Conservation (phyloP, 2,329 filamentous ascomycete species). For the Elsinoe necatrix region DNA sequence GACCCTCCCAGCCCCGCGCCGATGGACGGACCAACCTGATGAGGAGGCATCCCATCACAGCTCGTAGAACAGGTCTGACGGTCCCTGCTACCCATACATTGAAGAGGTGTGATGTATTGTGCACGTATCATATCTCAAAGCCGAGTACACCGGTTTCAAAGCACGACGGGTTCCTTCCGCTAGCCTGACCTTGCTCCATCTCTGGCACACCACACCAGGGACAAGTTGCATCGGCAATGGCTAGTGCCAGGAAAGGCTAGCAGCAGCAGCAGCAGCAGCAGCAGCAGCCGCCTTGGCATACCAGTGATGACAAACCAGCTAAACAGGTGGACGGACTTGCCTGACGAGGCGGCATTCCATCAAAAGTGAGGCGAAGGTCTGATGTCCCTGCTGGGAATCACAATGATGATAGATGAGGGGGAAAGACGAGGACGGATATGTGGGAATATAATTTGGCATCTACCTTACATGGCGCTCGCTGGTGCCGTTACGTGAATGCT, state of each 20-base stretch:
- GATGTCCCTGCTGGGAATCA: neutral
- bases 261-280: neutral
- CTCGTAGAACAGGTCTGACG: neutral
- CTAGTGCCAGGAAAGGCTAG: no score
- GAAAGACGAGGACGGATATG: neutral
- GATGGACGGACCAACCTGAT: neutral
- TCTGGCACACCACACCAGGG: no score
- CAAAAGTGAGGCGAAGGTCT: neutral
- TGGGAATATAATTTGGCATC: neutral
- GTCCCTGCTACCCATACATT: neutral
- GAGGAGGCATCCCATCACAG: neutral
- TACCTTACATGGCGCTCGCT: neutral
- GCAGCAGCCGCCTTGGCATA: neutral
- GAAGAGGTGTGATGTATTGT: neutral
- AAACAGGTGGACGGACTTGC: neutral
- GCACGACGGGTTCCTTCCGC: no score
- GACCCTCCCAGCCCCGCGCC: neutral
- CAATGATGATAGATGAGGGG: neutral
- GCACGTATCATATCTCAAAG: no score
- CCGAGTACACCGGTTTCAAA: no score
- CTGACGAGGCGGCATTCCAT: slow-evolving; percentile 8
- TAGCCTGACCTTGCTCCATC: no score
- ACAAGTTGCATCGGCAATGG: no score
- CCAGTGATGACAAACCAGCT: neutral
- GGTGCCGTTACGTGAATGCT: slow-evolving; percentile 5